phyloP scores from a whole-genome alignment of 1,139 yeast genomes.

The Pichia sp. region DNA sequence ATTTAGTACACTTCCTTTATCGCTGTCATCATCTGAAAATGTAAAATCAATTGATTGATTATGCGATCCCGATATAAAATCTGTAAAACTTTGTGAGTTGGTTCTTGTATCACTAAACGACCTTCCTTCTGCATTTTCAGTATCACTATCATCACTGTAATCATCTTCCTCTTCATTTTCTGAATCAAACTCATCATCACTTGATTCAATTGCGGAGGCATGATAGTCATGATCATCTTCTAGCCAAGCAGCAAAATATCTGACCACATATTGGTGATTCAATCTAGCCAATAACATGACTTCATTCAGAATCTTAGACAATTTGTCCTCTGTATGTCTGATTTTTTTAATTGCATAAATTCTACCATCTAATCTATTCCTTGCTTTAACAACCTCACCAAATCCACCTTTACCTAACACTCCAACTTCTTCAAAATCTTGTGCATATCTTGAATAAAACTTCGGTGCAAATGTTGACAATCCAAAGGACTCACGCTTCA shows the following conservation, averaged over 20 bases:
- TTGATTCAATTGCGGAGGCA: conserved; percentile 26
- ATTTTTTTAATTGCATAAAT: conserved; percentile 92
- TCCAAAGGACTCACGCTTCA: conserved; percentile 26
- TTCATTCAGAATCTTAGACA: conserved; percentile 79
- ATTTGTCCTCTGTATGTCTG: conserved; percentile 70
- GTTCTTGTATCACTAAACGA: conserved; percentile 24
- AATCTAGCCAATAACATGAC: conserved; percentile 86
- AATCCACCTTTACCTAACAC: conserved; percentile 92
- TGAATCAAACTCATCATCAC: conserved; percentile 25
- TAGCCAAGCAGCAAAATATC: conserved; percentile 96
- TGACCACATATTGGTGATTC: conserved; percentile 90
- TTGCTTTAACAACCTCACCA: conserved; percentile 94
- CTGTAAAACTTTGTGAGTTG: conserved; percentile 35
- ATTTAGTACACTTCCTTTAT: conserved; percentile 22
- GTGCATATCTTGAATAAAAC: conserved; percentile 52
- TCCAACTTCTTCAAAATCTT: conserved; percentile 91
- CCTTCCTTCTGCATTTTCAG: conserved; percentile 7
- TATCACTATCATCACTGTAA: conserved; percentile 24
- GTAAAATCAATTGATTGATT: conserved; percentile 58
- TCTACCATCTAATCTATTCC: conserved; percentile 89
- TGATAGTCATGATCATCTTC: conserved; percentile 50
- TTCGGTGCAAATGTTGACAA: conserved; percentile 18
- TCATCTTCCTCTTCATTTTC: conserved; percentile 24
- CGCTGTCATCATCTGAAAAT: conserved; percentile 35
- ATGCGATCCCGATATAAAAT: conserved; percentile 62